Percentiles rank a stretch among this genome's conserved stretches.
Evolutionary conservation across 106 monocot genomes (phyloP).

Genomic region (Apostasia ramifera): DNA sequence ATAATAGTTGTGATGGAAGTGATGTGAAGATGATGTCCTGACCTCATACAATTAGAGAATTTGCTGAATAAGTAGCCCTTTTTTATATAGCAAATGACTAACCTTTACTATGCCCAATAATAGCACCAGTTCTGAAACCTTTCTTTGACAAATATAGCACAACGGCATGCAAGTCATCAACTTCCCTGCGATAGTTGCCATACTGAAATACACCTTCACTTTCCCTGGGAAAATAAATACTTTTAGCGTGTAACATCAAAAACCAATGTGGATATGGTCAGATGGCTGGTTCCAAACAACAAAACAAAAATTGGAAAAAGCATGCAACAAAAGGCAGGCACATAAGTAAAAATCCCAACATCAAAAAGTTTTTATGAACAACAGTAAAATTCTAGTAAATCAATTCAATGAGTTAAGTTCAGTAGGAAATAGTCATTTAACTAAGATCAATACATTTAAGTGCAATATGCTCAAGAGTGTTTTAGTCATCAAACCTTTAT

Average conservation of each 20-base stretch:
- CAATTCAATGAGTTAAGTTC: too few species aligned
- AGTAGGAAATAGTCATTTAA: too few species aligned
- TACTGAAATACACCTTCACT: conserved; percentile 75
- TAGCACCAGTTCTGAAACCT: conserved; percentile 33
- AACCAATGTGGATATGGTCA: background rate
- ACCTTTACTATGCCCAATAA: conserved; percentile 87
- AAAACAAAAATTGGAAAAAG: background rate
- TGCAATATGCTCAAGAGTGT: too few species aligned
- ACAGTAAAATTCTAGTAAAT: too few species aligned
- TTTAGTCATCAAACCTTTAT: too few species aligned
- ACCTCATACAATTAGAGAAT: too few species aligned
- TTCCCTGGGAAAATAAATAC: conserved; percentile 42
- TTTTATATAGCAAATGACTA: background rate
- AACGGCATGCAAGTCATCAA: conserved; percentile 58
- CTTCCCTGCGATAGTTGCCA: conserved; percentile 78
- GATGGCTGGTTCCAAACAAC: background rate
- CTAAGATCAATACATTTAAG: too few species aligned
- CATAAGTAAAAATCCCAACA: too few species aligned
- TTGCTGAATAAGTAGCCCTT: too few species aligned
- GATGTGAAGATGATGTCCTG: too few species aligned
- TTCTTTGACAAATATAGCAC: conserved; percentile 33
- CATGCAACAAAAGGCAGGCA: background rate
- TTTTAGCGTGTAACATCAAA: background rate
- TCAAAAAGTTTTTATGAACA: too few species aligned
- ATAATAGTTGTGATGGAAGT: too few species aligned